Evolutionary conservation across 257 asterid genomes (phyloP).

Genomic region (Solanum dulcamara): DNA sequence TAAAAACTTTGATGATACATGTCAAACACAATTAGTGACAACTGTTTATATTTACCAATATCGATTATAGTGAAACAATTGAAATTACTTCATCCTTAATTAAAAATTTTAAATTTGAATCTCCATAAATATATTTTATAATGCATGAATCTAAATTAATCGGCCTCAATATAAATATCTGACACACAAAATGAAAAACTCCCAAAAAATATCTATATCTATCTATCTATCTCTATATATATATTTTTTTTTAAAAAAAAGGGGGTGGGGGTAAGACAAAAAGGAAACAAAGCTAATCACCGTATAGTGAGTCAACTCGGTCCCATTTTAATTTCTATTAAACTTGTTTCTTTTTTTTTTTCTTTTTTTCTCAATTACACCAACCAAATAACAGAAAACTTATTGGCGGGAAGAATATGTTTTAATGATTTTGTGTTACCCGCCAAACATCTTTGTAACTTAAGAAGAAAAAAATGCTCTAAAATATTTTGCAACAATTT

Average conservation of each 20-base stretch:
- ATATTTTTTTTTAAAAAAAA: no score
- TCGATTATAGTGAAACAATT: accelerated
- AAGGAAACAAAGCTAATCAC: neutral
- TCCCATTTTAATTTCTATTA: neutral
- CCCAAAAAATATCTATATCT: neutral
- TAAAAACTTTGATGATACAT: neutral
- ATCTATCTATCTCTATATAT: no score
- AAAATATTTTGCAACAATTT: neutral
- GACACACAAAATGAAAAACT: neutral
- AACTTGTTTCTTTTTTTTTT: neutral
- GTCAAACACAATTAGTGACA: neutral
- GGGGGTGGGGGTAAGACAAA: neutral
- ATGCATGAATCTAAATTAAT: neutral
- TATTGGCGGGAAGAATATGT: neutral
- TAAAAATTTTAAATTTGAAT: neutral
- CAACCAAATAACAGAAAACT: neutral
- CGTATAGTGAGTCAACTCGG: neutral
- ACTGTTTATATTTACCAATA: neutral
- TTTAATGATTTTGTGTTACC: neutral
- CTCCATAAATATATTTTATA: neutral
- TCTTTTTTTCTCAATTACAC: neutral
- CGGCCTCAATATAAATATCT: neutral
- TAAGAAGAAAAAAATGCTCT: neutral
- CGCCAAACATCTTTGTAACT: neutral
- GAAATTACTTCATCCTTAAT: neutral